phyloP scores from a whole-genome alignment of 1,284 basidiomycete species.

The Cryptococcus sp. region DNA sequence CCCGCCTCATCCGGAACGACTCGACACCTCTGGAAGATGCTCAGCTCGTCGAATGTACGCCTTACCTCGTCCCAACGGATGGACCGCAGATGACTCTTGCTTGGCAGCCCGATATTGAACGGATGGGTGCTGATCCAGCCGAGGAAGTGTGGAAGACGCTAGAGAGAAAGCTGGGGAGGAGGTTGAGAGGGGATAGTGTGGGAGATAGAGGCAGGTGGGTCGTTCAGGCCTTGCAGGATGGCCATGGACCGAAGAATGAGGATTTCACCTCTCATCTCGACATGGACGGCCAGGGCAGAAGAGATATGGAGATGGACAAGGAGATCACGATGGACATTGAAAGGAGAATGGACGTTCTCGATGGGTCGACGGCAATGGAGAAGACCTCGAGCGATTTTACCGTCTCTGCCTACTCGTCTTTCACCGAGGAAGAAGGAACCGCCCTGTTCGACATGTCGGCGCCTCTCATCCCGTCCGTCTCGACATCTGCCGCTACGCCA shows the following conservation, averaged over 20 bases:
- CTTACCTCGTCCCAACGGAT: slow-evolving; percentile 9
- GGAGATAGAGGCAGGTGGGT: slow-evolving; percentile 14
- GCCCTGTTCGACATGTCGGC: slow-evolving; percentile 24
- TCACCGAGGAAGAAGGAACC: slow-evolving; percentile 4
- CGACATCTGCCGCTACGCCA: slow-evolving; percentile 13
- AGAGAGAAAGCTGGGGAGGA: slow-evolving; percentile 14
- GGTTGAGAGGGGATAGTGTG: slow-evolving; percentile 5
- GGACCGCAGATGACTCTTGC: slow-evolving; percentile 15
- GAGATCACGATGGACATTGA: no score
- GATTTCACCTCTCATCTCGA: background rate
- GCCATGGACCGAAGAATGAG: background rate
- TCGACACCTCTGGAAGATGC: background rate
- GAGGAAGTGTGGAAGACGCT: slow-evolving; percentile 19
- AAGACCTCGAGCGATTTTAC: slow-evolving; percentile 8
- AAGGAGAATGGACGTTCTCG: no score
- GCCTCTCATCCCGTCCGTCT: slow-evolving; percentile 14
- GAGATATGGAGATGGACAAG: no score
- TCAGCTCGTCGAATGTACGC: slow-evolving; percentile 3
- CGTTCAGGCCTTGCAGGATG: slow-evolving; percentile 2
- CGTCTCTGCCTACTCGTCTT: slow-evolving; percentile 3
- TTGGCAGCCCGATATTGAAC: slow-evolving; percentile 20
- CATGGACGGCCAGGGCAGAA: no score
- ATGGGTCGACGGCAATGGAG: background rate
- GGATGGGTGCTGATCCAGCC: slow-evolving; percentile 11
- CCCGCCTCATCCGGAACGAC: background rate